Percentiles rank a stretch among this genome's conserved stretches.
phyloP scores from a whole-genome alignment of 768 basidiomycete species.

The Panus rudis region DNA sequence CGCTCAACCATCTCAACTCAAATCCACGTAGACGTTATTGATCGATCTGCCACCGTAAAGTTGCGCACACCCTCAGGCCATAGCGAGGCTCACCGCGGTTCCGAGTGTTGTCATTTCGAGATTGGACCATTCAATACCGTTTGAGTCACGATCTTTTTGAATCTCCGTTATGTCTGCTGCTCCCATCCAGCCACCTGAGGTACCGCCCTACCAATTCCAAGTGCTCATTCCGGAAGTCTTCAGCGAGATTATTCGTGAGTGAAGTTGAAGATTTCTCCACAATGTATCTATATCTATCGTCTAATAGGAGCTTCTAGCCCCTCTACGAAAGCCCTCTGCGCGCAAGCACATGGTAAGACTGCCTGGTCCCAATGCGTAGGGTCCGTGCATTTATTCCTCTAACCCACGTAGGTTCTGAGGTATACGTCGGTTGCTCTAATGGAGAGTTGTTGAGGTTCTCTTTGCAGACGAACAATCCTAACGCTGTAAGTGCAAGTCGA shows the following conservation, averaged over 20 bases:
- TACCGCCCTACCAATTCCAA: constrained; percentile 54
- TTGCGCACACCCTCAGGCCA: too few species aligned
- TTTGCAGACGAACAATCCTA: constrained; percentile 51
- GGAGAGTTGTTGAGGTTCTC: constrained; percentile 80
- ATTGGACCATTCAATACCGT: too few species aligned
- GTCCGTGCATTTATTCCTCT: constrained; percentile 2
- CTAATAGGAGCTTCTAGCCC: constrained; percentile 6
- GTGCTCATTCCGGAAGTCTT: constrained; percentile 15
- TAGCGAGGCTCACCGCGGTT: too few species aligned
- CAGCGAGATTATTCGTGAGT: constrained; percentile 11
- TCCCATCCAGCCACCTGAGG: constrained; percentile 27
- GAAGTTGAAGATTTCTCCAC: constrained; percentile 16
- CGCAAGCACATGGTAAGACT: constrained; percentile 50
- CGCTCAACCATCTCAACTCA: too few species aligned
- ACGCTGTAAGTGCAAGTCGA: constrained; percentile 30
- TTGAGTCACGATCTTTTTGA: too few species aligned
- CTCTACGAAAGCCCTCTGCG: constrained; percentile 31
- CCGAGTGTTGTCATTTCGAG: too few species aligned
- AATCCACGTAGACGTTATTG: too few species aligned
- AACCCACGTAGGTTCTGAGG: constrained; percentile 55
- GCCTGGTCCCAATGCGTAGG: constrained; percentile 5
- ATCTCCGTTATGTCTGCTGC: too few species aligned
- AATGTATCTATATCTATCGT: neutral
- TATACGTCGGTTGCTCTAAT: constrained; percentile 82
- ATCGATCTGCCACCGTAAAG: too few species aligned